phyloP scores from a whole-genome alignment of 805 yeast genomes.

The Candida broadrunensis region DNA sequence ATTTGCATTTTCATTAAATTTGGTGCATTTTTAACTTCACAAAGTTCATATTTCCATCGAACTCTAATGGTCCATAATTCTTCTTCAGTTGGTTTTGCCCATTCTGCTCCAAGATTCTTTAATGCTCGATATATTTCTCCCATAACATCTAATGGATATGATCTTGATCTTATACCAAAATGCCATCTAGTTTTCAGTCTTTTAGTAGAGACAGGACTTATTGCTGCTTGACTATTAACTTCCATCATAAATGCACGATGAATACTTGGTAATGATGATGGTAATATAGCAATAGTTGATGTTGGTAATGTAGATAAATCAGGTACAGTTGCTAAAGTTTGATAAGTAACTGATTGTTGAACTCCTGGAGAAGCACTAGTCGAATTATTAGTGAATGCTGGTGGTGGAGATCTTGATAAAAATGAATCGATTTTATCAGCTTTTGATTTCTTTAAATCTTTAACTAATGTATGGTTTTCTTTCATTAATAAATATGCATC shows the following conservation, averaged over 20 bases:
- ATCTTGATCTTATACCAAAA: slow-evolving; percentile 93
- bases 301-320: slow-evolving; percentile 54
- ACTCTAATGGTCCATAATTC: slow-evolving; percentile 95
- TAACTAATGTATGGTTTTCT: slow-evolving; percentile 71
- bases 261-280: slow-evolving; percentile 90
- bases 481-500: slow-evolving; percentile 83
- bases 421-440: slow-evolving; percentile 56
- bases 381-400: slow-evolving; percentile 29
- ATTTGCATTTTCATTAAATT: slow-evolving; percentile 96
- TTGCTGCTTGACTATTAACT: slow-evolving; percentile 16
- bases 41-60: slow-evolving; percentile 77
- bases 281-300: slow-evolving; percentile 87
- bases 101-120: slow-evolving; percentile 92
- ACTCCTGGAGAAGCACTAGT: slow-evolving; percentile 40
- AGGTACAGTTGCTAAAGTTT: slow-evolving; percentile 45
- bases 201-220: slow-evolving; percentile 62
- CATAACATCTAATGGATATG: slow-evolving; percentile 97
- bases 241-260: slow-evolving; percentile 91
- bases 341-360: slow-evolving; percentile 44
- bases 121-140: slow-evolving; percentile 95
- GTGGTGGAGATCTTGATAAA: slow-evolving; percentile 61
- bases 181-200: slow-evolving; percentile 97
- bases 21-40: slow-evolving; percentile 34
- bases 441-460: slow-evolving; percentile 55
- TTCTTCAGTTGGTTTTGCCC: slow-evolving; percentile 94